Base-by-base conservation (phyloP, 257 asterid species). In the Mentha longifolia region DNA sequence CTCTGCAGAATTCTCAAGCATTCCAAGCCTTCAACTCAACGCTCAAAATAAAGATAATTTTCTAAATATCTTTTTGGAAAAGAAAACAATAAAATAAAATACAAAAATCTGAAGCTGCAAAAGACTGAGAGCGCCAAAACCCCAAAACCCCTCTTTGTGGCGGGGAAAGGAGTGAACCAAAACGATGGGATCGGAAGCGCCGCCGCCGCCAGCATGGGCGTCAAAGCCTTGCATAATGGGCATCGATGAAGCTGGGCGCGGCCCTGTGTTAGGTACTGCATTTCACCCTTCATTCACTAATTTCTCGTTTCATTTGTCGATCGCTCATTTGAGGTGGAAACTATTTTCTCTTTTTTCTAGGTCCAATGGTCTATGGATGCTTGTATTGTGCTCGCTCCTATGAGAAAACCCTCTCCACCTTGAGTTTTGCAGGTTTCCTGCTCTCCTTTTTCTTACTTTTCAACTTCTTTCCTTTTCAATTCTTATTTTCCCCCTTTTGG, bases 301-400 rank as follows among this genome's bases (percentile, higher is more conserved):
- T 74, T 52, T 46, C 16, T 45, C 49, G 12, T 68, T 65, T 63
- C 76, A 41, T 41, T 73, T 57, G 42, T 15, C 22, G 15, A 19
- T 61, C 15, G 72, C 67, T 19, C 30, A 28, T 65, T 39, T n/a
- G n/a, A n/a, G n/a, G n/a, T n/a, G n/a, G n/a, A n/a, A n/a, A n/a
- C n/a, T 17, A 30, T 7, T 43, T 17, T 35, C 10, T 17, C 5
- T 65, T 16, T 68, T 72, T 58, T n/a, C 9, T 85, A 94, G 99
- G 99, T 10, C 99, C 99, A 15, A 94, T 94, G 99, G 99, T 94
- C 30, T 94, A 91, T 41, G 99, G 99, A 6, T 94, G 96, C 84
- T 71, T 91, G 80, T 94, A 89, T 65, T 94, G 99, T 68, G 80
- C 99, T 8, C 78, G 78, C 19, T 91, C 97, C 12, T 94, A 88